Percentiles rank a stretch among this genome's conserved stretches.
Conservation (phyloP, 163 green algal genomes). For the Prototheca stagnorum region DNA sequence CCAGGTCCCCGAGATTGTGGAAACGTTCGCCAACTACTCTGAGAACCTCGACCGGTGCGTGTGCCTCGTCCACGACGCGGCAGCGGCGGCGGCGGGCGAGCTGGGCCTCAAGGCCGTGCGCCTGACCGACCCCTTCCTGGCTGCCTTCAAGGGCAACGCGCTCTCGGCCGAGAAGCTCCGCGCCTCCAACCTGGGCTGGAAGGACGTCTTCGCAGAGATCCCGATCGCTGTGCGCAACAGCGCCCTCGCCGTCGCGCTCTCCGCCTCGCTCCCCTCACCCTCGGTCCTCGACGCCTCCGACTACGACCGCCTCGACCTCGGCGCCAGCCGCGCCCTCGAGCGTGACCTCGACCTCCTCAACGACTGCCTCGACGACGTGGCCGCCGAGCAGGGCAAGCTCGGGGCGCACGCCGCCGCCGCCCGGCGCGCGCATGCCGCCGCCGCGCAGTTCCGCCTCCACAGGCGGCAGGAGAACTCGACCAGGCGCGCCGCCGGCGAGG, state of each 20-base stretch:
- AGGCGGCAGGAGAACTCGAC: constrained; percentile 69
- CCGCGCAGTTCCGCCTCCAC: constrained; percentile 62
- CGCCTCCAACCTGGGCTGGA: constrained; percentile 56
- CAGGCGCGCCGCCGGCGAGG: constrained; percentile 61
- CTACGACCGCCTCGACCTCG: constrained; percentile 64
- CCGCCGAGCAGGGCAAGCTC: constrained; percentile 68
- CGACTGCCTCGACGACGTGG: constrained; percentile 90
- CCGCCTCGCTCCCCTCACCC: constrained; percentile 37
- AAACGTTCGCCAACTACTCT: constrained; percentile 95
- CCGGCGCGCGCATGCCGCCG: constrained; percentile 59
- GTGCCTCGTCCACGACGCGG: constrained; percentile 90
- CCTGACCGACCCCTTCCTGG: constrained; percentile 76
- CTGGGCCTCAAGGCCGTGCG: constrained; percentile 54
- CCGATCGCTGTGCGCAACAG: constrained; percentile 80
- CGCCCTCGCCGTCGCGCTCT: constrained; percentile 60
- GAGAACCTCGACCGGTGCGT: constrained; percentile 96
- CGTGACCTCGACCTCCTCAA: constrained; percentile 79
- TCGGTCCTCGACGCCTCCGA: constrained; percentile 27
- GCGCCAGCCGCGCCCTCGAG: constrained; percentile 57
- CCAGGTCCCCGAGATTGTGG: constrained; percentile 92
- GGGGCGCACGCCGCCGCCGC: constrained; percentile 63
- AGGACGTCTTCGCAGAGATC: constrained; percentile 90
- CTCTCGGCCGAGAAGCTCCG: constrained; percentile 45
- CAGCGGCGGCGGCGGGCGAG: constrained; percentile 23
- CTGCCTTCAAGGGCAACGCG: constrained; percentile 40